Evolutionary conservation across 1,284 basidiomycete genomes (phyloP).

Genomic region (Trichosporon sp.): DNA sequence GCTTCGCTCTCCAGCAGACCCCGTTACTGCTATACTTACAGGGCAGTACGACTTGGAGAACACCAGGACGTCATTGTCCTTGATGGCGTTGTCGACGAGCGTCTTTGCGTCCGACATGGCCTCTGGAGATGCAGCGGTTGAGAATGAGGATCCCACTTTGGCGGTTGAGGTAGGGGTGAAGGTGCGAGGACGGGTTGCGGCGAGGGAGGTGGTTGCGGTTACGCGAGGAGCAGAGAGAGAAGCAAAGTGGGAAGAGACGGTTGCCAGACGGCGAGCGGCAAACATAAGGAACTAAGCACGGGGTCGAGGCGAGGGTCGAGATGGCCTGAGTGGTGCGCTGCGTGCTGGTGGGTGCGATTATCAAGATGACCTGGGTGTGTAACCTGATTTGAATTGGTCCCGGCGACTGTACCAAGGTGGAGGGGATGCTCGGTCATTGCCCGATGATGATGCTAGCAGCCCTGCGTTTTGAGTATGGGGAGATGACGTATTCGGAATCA

Average conservation of each 20-base stretch:
- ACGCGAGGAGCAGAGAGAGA: neutral
- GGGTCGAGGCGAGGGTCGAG: no score
- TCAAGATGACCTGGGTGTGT: neutral
- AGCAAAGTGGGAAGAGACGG: constrained; percentile 20
- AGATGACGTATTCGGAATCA: neutral
- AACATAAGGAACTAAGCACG: constrained; percentile 23
- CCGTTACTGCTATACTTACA: constrained; percentile 41
- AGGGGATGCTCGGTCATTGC: neutral
- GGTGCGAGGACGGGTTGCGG: neutral
- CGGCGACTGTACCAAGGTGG: neutral
- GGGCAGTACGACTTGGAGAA: constrained; percentile 48
- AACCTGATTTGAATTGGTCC: neutral
- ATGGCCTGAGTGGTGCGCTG: no score
- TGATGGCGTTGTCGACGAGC: constrained; percentile 43
- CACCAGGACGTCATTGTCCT: constrained; percentile 44
- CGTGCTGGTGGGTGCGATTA: no score
- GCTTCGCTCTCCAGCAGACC: neutral
- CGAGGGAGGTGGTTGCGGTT: neutral
- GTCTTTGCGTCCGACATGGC: constrained; percentile 35
- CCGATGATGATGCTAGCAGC: no score
- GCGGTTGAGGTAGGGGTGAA: constrained; percentile 10
- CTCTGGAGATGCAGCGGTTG: constrained; percentile 27
- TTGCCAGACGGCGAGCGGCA: constrained; percentile 25
- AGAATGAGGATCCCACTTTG: constrained; percentile 46
- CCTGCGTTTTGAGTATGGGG: no score